Base-by-base conservation (phyloP, 202 grass and related monocot species). In the Setaria italica region DNA sequence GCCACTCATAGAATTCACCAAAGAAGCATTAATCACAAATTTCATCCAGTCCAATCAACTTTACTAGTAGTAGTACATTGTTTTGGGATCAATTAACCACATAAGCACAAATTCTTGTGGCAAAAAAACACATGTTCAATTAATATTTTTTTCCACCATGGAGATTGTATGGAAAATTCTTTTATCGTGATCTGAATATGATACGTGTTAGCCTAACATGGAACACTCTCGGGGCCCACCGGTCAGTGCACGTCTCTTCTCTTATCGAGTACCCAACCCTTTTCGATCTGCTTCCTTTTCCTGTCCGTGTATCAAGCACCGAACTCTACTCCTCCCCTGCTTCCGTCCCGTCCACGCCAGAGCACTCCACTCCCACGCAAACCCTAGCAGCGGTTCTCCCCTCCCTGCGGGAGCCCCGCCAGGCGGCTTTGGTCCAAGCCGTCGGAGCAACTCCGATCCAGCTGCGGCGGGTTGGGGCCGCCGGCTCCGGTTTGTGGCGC, bases 371-470 rank as follows among this genome's bases (percentile, higher is more conserved):
- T 33, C 47, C 66, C 37, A 32, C 55, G 3, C 89, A 39, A 84
- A 84, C 80, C 80, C 85, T 84, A 90, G 81, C 55, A 72, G 54
- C 69, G 25, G 42, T 14, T 53, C 32, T 56, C 49, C 2, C 43
- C 59, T 62, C 59, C 59, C 25, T 25, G 25, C 12, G 41, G 32
- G 39, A 16, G 16, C 2, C 39, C 37, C 19, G 21, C 30, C 50
- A 35, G 34, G 42, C 76, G 25, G 76, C 30, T n/a, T 37, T 37
- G 46, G 6, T 54, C 19, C 32, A 32, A 74, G 55, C 43, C 59
- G 45, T 67, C 25, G 51, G 33, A 42, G 77, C 85, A 60, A 47
- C 19, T 70, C 70, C 6, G 69, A 17, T 80, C 47, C 7, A 35
- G 7, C 64, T 1, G 63, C 62, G 15, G 76, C 35, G 10, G 77